These are phyloP conservation scores for Penicillium alfredii DNA, from an alignment of 495 filamentous ascomycete genomes.

Conservation along the genomic window DNA sequence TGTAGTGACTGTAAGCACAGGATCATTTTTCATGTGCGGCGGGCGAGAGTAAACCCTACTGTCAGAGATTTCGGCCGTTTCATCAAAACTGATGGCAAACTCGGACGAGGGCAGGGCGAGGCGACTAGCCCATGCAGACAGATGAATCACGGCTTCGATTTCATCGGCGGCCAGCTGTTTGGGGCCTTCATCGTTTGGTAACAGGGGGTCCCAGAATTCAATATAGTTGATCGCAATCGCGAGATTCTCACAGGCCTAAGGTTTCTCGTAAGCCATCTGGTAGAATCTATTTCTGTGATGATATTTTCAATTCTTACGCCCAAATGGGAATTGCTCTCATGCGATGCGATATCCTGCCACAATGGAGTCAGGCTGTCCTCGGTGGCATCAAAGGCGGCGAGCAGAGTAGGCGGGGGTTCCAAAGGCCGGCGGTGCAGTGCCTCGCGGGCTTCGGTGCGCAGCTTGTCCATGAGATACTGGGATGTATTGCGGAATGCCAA, in stretches of 20 bases:
- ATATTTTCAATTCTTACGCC: too few species aligned
- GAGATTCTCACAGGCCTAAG: constrained; percentile 32
- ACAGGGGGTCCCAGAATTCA: constrained; percentile 7
- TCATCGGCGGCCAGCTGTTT: constrained; percentile 20
- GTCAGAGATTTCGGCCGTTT: constrained; percentile 20
- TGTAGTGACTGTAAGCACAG: too few species aligned
- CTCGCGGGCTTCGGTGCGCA: constrained; percentile 27
- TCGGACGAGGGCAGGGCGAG: constrained; percentile 30
- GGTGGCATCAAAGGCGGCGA: constrained; percentile 1
- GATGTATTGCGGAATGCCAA: neutral
- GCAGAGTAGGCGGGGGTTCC: constrained; percentile 2
- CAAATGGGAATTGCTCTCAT: constrained; percentile 14
- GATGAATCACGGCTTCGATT: constrained; percentile 15
- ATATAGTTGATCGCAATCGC: constrained; percentile 25
- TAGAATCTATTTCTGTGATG: too few species aligned
- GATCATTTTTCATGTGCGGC: too few species aligned
- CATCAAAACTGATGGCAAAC: constrained; percentile 27
- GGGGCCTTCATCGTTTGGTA: constrained; percentile 12
- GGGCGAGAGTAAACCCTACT: too few species aligned
- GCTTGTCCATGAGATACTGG: constrained; percentile 24
- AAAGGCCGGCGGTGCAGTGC: constrained; percentile 15
- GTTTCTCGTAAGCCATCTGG: too few species aligned
- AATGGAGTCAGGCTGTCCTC: constrained; percentile 18
- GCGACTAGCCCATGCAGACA: constrained; percentile 34
- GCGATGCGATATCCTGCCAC: constrained; percentile 28